A percentile compares a stretch with the other conserved stretches of the same genome.
Evolutionary conservation across 2,329 filamentous ascomycete species (phyloP).

Genomic region (Didymella glomerata): DNA sequence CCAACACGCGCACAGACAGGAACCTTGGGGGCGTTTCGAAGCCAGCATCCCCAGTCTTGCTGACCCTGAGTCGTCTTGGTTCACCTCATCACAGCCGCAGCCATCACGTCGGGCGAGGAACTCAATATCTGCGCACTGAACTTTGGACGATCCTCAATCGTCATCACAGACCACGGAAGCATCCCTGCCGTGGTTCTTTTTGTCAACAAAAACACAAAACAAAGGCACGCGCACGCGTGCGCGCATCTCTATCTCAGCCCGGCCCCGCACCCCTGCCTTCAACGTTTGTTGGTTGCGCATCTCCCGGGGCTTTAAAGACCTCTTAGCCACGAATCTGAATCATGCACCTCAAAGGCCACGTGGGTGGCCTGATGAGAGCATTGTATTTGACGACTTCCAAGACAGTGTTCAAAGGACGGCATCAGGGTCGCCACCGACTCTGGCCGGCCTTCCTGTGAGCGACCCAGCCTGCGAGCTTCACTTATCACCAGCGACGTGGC

Average conservation of each 20-base stretch:
- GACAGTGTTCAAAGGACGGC: too few species aligned
- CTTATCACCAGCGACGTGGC: too few species aligned
- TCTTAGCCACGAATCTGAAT: not conserved
- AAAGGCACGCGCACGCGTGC: not conserved
- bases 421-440: too few species aligned
- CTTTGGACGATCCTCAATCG: not conserved
- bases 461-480: too few species aligned
- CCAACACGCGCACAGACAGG: conserved; percentile 6
- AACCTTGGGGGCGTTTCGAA: not conserved
- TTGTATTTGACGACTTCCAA: too few species aligned
- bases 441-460: too few species aligned
- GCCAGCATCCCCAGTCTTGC: conserved; percentile 7
- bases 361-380: conserved; percentile 2
- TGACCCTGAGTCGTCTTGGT: not conserved
- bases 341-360: conserved; percentile 9
- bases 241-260: not conserved
- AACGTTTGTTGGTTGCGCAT: conserved; percentile 11
- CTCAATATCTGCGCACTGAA: not conserved
- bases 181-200: not conserved
- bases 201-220: not conserved
- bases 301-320: conserved; percentile 13
- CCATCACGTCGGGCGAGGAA: not conserved
- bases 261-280: conserved; percentile 7
- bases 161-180: not conserved
- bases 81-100: not conserved